A percentile compares a stretch with the other conserved stretches of the same genome.
phyloP scores from a whole-genome alignment of 2,329 filamentous ascomycete species.

The Aspergillus ustus region DNA sequence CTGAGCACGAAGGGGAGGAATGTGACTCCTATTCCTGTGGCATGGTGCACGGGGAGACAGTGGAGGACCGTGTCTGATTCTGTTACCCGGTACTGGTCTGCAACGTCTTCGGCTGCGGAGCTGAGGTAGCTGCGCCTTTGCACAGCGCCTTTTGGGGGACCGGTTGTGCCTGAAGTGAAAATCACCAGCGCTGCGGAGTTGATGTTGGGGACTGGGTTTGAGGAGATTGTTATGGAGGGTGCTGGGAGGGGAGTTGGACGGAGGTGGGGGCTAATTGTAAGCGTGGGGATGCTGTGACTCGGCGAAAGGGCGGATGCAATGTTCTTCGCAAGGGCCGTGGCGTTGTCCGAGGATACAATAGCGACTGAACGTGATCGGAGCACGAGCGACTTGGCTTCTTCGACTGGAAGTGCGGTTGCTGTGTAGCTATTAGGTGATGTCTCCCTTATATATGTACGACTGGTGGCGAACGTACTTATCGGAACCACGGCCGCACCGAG shows the following conservation, averaged over 20 bases:
- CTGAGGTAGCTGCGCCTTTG: constrained; percentile 42
- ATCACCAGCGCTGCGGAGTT: constrained; percentile 41
- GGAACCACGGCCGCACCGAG: constrained; percentile 41
- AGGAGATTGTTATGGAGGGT: constrained; percentile 33
- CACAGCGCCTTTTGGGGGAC: constrained; percentile 44
- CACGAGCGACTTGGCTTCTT: constrained; percentile 40
- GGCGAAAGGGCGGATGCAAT: background rate
- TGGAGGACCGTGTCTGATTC: constrained; percentile 46
- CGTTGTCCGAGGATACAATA: constrained; percentile 28
- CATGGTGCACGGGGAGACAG: constrained; percentile 53
- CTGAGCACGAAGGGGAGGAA: constrained; percentile 54
- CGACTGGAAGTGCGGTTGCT: constrained; percentile 33
- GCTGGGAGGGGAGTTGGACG: background rate
- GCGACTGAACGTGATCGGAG: constrained; percentile 26
- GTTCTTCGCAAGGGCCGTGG: constrained; percentile 14
- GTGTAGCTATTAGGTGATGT: background rate
- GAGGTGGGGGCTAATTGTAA: background rate
- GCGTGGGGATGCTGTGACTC: background rate
- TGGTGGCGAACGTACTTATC: constrained; percentile 29
- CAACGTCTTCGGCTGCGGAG: constrained; percentile 28
- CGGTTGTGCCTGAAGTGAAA: constrained; percentile 44
- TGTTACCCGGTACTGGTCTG: constrained; percentile 43
- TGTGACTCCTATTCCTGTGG: constrained; percentile 45
- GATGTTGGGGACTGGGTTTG: constrained; percentile 33
- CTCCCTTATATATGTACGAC: background rate